Evolutionary conservation across 2,329 filamentous ascomycete species (phyloP), one percentile per base, ranked within the genome.

Genomic region (Penicillium sp.): DNA sequence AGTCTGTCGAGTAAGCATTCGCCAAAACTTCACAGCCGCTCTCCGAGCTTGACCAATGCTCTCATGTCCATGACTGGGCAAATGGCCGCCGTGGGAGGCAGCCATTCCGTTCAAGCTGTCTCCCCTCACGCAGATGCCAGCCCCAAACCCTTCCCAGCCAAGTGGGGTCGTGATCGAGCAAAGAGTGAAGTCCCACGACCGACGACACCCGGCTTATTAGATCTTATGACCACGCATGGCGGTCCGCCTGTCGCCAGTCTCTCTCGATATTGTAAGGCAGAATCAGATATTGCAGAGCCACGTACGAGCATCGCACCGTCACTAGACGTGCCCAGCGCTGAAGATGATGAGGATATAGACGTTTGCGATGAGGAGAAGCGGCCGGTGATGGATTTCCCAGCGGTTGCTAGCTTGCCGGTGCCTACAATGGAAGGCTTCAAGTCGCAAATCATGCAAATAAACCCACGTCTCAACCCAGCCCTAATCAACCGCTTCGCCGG

Each of bases 401-500:
- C 88, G 61, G 78, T 86, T 14, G 85, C 87, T 35, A 86, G 91
- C 66, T 82, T 84, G 10, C 89, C 94, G 62, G 83, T 87, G 10
- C 90, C 93, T 1, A 93, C 87, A 19, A 78, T 88, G 26, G 85
- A 88, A 61, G 93, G 93, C 0, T 97, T 97, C 77, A 87, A 87
- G 66, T 82, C 86, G 26, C 90, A 96, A 70, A 85, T 94, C 19
- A 78, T 87, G 49, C 83, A 85, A 61, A 78, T 96, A 46, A 96
- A 96, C 70, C 91, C 92, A n/a, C 79, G 82, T 11, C 80, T 96
- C 59, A 80, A 81, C n/a, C 78, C 82, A 8, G 82, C 87, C 75
- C 82, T 97, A 65, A 85, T 94, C 14, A 90, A 95, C 33, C 88
- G 93, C 49, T 90, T 97, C 67, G 91, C 90, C 0, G 85, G 91